Evolutionary conservation across 2,329 filamentous ascomycete species (phyloP), one percentile per base, ranked within the genome.

Genomic region (Plenodomus lindquistii): DNA sequence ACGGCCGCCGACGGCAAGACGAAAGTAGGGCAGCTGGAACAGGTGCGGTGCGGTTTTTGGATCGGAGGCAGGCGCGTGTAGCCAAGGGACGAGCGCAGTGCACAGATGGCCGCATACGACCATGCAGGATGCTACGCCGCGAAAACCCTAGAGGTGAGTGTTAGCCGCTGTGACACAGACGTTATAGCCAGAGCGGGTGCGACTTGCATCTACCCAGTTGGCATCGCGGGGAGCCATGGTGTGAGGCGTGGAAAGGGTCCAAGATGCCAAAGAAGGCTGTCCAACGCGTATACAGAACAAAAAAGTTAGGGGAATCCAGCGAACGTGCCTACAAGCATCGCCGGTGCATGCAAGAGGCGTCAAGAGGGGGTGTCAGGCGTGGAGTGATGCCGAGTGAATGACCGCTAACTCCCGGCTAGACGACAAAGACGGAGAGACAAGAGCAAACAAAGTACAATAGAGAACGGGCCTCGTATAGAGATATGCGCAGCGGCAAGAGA

Each of bases 11-110:
- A 80, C 75, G 34, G 81, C 73, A 40, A 86, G 77, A 46, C 84
- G 81, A 48, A 86, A 71, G 59, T 82, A 81, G 13, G 83, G 84
- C 35, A 77, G 74, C 66, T 86, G 83, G 50, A 85, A 76, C 22
- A 83, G 55, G 40, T 76, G 74, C 4, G 81, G 78, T 1, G 73
- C 61, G 2, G 71, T 70, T 21, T 75, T 75, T 40, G 79, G 72
- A n/a, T 67, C 67, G 27, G 46, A 72, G 71, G 45, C 70, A 6
- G 74, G 73, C 29, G 65, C 56, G 48, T 75, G 73, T 31, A 75
- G 59, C 67, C 71, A 72, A 2, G 71, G 70, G 27, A 72, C 72
- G 41, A 75, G 72, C 9, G 70, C 66, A 17, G 73, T 74, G 53
- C 71, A 75, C 27, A 76, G 57, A 49, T 76, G 73, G 48, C 73